Percentiles rank a stretch among this genome's conserved stretches.
These are phyloP conservation scores for Volvox carteri DNA, from an alignment of 163 green algal genomes.

Conservation along the genomic window DNA sequence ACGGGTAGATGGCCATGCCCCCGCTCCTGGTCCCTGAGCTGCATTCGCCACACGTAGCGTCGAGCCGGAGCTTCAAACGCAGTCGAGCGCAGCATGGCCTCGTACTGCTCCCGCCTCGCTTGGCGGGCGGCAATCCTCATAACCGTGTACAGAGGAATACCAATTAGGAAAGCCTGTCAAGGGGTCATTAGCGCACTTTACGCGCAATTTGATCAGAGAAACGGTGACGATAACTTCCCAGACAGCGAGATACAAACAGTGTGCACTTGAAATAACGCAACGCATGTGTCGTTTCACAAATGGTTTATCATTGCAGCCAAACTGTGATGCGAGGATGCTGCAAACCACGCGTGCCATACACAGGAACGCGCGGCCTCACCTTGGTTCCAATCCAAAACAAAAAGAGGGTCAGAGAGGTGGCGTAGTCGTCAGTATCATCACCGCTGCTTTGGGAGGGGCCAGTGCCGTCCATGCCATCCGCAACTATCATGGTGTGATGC, in stretches of 20 bases:
- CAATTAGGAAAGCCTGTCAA: conserved; percentile 64
- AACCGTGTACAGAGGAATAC: conserved; percentile 60
- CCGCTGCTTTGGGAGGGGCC: not conserved
- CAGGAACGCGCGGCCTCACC: conserved; percentile 28
- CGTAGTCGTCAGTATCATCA: conserved; percentile 36
- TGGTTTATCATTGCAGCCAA: too few species aligned
- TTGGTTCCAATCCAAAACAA: conserved; percentile 65
- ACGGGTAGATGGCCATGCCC: not conserved
- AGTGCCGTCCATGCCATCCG: conserved; percentile 48
- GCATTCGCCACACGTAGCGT: conserved; percentile 46
- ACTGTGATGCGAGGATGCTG: too few species aligned
- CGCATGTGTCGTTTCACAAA: too few species aligned
- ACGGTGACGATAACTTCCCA: too few species aligned
- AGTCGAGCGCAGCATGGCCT: conserved; percentile 55
- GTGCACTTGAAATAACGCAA: too few species aligned
- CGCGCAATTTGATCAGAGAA: too few species aligned
- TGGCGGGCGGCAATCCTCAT: conserved; percentile 57
- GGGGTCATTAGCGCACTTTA: too few species aligned
- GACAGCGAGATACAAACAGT: too few species aligned
- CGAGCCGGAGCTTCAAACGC: conserved; percentile 1
- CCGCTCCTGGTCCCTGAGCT: conserved; percentile 20
- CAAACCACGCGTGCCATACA: too few species aligned
- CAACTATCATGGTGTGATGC: conserved; percentile 61
- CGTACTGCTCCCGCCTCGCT: conserved; percentile 61
- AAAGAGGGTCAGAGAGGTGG: conserved; percentile 51